Base-by-base conservation (phyloP, 208 protist genomes). In the Porcisia hertigi region DNA sequence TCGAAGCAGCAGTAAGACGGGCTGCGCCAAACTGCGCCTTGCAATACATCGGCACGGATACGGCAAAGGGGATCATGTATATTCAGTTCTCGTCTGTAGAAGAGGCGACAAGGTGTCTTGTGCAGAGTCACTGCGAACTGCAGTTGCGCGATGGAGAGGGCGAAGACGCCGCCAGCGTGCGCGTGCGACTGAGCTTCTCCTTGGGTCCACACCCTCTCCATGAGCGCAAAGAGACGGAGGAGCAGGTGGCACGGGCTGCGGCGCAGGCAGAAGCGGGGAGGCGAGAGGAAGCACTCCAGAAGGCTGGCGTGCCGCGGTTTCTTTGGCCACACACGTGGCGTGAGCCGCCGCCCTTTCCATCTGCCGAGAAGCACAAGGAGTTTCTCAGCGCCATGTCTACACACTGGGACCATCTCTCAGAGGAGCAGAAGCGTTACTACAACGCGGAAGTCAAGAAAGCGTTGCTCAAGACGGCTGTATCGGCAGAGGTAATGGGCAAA, bases 361-460 rank as follows among this genome's bases (percentile, higher is more conserved):
- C 84, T 1, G 67, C 78, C 16, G 81, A 84, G 59, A 87, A 73
- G 58, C 86, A 92, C 57, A 88, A 86, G 64, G 59, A 45, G 23
- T 94, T 92, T 59, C 83, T 97, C 12, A 60, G 77, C 43, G 36
- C 79, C 67, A 81, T 97, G 62, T 93, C 87, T 18, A 39, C 73
- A 11, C 80, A 95, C 82, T 97, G 93, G 93, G 76, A 81, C 2
- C 73, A 82, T n/a, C 83, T 97, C 36, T 88, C 91, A 4, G 79
- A 83, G 23, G 76, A 63, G 49, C 93, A 97, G 80, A 86, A 86
- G 75, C 81, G 79, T n/a, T 97, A 90, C 81, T 97, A 97, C 76
- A 89, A 97, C 53, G 81, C 87, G 1, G 60, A 87, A 54, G 91
- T 97, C 49, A 85, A 86, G 66, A 69, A 79, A 45, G 86, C 86